phyloP scores from a whole-genome alignment of 2,329 filamentous ascomycete genomes.

The Aureobasidium sp. region DNA sequence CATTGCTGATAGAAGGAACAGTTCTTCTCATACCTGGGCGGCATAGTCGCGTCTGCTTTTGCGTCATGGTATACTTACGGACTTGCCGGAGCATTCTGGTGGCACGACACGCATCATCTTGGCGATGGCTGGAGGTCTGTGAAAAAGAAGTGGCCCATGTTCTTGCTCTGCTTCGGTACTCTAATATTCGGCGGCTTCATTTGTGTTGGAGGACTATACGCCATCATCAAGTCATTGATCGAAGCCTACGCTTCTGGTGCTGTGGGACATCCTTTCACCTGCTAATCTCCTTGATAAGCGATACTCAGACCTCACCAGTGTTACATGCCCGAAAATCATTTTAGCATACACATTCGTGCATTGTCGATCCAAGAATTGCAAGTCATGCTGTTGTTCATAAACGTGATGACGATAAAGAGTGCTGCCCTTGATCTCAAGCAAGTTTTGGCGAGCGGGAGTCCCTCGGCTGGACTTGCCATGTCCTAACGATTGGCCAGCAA shows the following conservation, averaged over 20 bases:
- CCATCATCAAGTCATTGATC: constrained; percentile 36
- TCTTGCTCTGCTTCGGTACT: constrained; percentile 35
- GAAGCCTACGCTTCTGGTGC: constrained; percentile 28
- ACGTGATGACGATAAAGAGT: not conserved
- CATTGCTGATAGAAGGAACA: not conserved
- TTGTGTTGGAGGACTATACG: constrained; percentile 44
- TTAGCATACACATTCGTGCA: not conserved
- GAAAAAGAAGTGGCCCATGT: not conserved
- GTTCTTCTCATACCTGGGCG: constrained; percentile 37
- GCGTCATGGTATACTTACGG: constrained; percentile 46
- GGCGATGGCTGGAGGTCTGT: constrained; percentile 4
- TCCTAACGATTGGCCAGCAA: constrained; percentile 3
- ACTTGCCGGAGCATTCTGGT: constrained; percentile 48
- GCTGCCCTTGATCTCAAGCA: not conserved
- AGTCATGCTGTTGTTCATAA: not conserved
- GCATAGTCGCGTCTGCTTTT: constrained; percentile 45
- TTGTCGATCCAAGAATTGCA: not conserved
- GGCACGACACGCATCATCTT: constrained; percentile 38
- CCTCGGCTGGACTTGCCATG: not conserved
- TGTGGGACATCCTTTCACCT: constrained; percentile 26
- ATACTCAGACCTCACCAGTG: not conserved
- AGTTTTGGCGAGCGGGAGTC: not conserved
- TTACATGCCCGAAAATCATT: not conserved
- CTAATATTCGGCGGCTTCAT: constrained; percentile 41
- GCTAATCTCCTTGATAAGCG: not conserved